Evolutionary conservation across 2,329 filamentous ascomycete genomes (phyloP), one percentile per base, ranked within the genome.

Genomic region (Drechslerella coelobrocha): DNA sequence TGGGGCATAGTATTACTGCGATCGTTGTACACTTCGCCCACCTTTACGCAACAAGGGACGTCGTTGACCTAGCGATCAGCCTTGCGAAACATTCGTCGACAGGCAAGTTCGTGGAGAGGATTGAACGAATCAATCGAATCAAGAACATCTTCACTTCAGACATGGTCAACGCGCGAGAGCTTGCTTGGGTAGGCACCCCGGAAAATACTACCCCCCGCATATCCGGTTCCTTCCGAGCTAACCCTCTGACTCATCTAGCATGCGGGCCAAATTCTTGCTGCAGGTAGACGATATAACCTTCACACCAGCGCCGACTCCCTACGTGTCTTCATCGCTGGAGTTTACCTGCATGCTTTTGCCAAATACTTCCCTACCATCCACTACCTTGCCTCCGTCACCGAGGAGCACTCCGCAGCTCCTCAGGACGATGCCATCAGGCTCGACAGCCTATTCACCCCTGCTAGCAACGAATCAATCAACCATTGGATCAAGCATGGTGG

Each of bases 21-120:
- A 71, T 76, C 12, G 75, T 75, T 57, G 73, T 74, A 23, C 75
- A 76, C 48, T 76, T 75, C 39, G 74, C 75, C 2, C 75, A 76
- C 45, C 75, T 76, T 14, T 74, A 76, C 24, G 73, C 74, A 2
- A 73, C 74, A 23, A 71, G 60, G 17, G 60, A 71, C 23, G 60
- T 62, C 27, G 60, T 62, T 21, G 60, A 62, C 17, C 19, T 63
- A 17, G 55, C 68, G 14, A 66, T 63, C 37, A 61, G 61, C 19
- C 45, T 61, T 29, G 61, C 60, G 45, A 72, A 68, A 39, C 55
- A 61, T 19, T 61, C 61, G 6, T 57, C 55, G 19, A 62, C 65
- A 5, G 59, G 45, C 37, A 66, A 27, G 50, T 57, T 55, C 55
- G 62, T 24, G 61, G 62, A 48, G 73, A 76, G 63, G 51, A 68